Conservation (phyloP, 176 grass and related monocot genomes). For the Oryza meyeriana region DNA sequence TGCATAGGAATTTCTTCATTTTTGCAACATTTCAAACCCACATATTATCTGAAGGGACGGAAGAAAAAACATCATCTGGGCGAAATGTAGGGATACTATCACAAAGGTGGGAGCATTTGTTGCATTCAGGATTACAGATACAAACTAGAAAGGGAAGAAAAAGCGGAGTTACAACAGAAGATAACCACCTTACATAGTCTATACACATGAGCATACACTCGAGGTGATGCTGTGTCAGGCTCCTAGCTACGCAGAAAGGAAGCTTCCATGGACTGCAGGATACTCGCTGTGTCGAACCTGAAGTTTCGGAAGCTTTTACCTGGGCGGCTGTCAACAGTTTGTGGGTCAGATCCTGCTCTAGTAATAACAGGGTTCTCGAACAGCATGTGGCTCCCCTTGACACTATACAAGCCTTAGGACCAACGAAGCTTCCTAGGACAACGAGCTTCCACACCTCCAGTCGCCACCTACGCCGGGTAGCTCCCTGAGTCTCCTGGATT, state of each 20-base stretch:
- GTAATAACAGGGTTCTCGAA: slow-evolving; percentile 42
- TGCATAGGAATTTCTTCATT: background rate
- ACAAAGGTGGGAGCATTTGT: background rate
- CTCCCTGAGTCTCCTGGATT: too few species aligned
- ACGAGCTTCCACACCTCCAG: too few species aligned
- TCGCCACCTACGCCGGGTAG: too few species aligned
- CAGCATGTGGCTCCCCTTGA: too few species aligned
- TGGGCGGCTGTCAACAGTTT: slow-evolving; percentile 55
- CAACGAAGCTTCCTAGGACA: too few species aligned
- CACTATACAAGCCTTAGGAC: too few species aligned
- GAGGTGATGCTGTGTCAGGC: slow-evolving; percentile 5
- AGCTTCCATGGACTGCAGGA: slow-evolving; percentile 72
- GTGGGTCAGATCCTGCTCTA: slow-evolving; percentile 41
- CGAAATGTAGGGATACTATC: background rate
- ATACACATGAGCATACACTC: slow-evolving; percentile 37
- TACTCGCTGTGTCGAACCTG: slow-evolving; percentile 63
- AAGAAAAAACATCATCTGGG: background rate
- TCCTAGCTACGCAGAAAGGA: slow-evolving; percentile 53
- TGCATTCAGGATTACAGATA: background rate
- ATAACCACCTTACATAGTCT: background rate
- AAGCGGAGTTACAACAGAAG: background rate
- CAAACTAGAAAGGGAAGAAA: background rate
- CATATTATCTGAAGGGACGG: background rate
- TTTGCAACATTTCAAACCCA: background rate
- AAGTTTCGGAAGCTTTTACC: slow-evolving; percentile 92